Evolutionary conservation across 768 basidiomycete species (phyloP).

Genomic region (Termitomyces sp.): DNA sequence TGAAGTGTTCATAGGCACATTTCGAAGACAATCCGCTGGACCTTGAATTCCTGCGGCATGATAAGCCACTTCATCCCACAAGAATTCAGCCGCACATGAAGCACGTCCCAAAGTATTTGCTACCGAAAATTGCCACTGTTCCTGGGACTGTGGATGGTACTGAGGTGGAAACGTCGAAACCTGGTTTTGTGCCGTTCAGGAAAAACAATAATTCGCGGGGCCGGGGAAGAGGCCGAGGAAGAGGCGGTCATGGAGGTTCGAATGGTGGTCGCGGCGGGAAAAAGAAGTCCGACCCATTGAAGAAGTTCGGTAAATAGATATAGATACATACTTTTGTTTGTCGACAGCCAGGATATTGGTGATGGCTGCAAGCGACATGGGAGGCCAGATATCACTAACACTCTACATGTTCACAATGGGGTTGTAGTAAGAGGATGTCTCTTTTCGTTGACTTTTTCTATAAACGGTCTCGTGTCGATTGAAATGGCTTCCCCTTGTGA

Average conservation of each 20-base stretch:
- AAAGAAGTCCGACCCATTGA: slow-evolving; percentile 80
- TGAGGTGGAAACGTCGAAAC: slow-evolving; percentile 23
- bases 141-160: slow-evolving; percentile 29
- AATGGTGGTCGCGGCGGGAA: slow-evolving; percentile 52
- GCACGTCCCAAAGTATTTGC: slow-evolving; percentile 88
- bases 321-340: background rate
- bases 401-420: background rate
- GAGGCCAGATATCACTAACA: background rate
- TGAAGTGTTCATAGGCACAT: slow-evolving; percentile 63
- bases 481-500: too few species aligned
- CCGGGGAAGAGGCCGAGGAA: slow-evolving; percentile 53
- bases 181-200: slow-evolving; percentile 72
- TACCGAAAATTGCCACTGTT: slow-evolving; percentile 76
- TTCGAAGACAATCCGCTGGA: slow-evolving; percentile 97
- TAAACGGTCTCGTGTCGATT: too few species aligned
- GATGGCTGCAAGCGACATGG: background rate
- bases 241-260: slow-evolving; percentile 51
- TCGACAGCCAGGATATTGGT: background rate
- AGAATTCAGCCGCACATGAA: slow-evolving; percentile 94
- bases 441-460: too few species aligned
- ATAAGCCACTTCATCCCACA: slow-evolving; percentile 89
- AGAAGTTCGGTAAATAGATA: slow-evolving; percentile 56
- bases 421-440: background rate
- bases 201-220: slow-evolving; percentile 46
- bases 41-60: slow-evolving; percentile 88